Evolutionary conservation across 1,139 yeast genomes (phyloP).

Genomic region (Yamadazyma epiphylla): DNA sequence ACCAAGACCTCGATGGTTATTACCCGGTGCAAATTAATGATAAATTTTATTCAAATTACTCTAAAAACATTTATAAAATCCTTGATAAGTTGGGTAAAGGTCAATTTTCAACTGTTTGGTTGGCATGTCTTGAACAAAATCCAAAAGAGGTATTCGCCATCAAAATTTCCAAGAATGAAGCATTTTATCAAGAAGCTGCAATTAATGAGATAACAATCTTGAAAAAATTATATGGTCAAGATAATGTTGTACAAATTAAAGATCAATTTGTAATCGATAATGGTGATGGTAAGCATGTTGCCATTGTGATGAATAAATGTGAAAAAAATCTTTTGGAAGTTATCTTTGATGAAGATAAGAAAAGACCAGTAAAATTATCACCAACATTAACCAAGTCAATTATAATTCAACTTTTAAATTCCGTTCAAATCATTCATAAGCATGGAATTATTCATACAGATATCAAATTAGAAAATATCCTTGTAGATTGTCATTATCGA

Average conservation of each 20-base stretch:
- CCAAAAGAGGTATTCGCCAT: slow-evolving; percentile 29
- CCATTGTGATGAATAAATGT: slow-evolving; percentile 38
- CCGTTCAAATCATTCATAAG: slow-evolving; percentile 40
- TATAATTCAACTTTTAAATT: slow-evolving; percentile 33
- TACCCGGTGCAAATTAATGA: slow-evolving; percentile 42
- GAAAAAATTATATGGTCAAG: slow-evolving; percentile 25
- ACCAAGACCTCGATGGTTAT: slow-evolving; percentile 39
- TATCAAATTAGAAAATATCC: slow-evolving; percentile 41
- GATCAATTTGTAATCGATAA: slow-evolving; percentile 41
- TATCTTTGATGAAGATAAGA: not conserved
- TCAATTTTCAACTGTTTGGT: slow-evolving; percentile 87
- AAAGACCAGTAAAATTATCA: too few species aligned
- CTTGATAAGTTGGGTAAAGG: slow-evolving; percentile 72
- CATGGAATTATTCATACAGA: slow-evolving; percentile 45
- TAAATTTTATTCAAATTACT: slow-evolving; percentile 27
- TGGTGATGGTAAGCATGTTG: slow-evolving; percentile 41
- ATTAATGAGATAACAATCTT: slow-evolving; percentile 38
- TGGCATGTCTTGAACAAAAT: slow-evolving; percentile 21
- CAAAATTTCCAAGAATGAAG: slow-evolving; percentile 38
- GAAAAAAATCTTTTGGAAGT: slow-evolving; percentile 4
- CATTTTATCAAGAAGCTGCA: slow-evolving; percentile 40
- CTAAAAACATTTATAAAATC: slow-evolving; percentile 25
- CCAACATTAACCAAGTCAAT: slow-evolving; percentile 30
- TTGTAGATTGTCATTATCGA: slow-evolving; percentile 15
- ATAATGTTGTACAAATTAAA: slow-evolving; percentile 35